A percentile compares a stretch with the other conserved stretches of the same genome.
Evolutionary conservation across 2,329 filamentous ascomycete genomes (phyloP).

Genomic region (Stagonosporopsis vannaccii): DNA sequence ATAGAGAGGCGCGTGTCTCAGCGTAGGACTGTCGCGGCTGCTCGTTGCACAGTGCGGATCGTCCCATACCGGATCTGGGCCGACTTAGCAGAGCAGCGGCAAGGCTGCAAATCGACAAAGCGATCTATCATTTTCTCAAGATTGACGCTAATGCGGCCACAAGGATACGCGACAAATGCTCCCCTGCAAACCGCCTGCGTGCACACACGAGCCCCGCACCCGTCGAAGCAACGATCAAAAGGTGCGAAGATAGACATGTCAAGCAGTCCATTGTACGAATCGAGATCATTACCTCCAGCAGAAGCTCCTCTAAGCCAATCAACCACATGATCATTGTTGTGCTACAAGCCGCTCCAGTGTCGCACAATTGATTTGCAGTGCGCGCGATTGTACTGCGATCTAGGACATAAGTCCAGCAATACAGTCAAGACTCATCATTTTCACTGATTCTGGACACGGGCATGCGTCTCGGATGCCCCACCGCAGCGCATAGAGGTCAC

Average conservation of each 20-base stretch:
- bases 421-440: slow-evolving; percentile 1
- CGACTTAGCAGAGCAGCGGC: neutral
- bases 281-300: neutral
- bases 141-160: slow-evolving; percentile 17
- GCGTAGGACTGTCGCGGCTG: slow-evolving; percentile 1
- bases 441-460: neutral
- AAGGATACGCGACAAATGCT: slow-evolving; percentile 9
- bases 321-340: neutral
- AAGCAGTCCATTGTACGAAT: neutral
- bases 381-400: slow-evolving; percentile 4
- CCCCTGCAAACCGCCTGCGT: slow-evolving; percentile 8
- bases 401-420: neutral
- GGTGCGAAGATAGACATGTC: neutral
- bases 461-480: neutral
- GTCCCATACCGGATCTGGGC: slow-evolving; percentile 8
- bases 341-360: neutral
- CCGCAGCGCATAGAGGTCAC: slow-evolving; percentile 1
- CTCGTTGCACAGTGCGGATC: slow-evolving; percentile 11
- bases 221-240: neutral
- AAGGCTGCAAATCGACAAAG: slow-evolving; percentile 11
- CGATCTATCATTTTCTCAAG: slow-evolving; percentile 11
- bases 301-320: neutral
- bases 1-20: slow-evolving; percentile 2
- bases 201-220: slow-evolving; percentile 15
- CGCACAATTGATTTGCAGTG: neutral